These are phyloP conservation scores for Leishmania martiniquensis DNA, from an alignment of 208 protist species.

Conservation along the genomic window DNA sequence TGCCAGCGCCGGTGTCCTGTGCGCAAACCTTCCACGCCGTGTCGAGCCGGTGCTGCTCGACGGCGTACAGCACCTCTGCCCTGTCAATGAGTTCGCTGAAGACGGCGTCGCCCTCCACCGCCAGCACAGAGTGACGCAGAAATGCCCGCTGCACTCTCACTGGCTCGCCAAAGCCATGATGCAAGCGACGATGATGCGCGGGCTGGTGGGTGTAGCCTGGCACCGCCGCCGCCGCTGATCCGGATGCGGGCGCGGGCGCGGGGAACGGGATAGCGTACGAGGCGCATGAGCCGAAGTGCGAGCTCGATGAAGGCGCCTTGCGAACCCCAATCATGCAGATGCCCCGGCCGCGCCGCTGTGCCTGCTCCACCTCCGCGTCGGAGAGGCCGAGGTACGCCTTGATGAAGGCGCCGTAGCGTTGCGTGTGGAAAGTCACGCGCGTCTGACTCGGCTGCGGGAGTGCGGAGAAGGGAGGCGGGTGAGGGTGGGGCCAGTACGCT, in stretches of 20 bases:
- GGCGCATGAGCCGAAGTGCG: slow-evolving; percentile 3
- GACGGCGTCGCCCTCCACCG: slow-evolving; percentile 84
- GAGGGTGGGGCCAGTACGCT: slow-evolving; percentile 28
- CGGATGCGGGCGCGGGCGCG: neutral
- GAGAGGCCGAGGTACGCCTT: slow-evolving; percentile 68
- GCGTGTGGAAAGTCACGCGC: slow-evolving; percentile 53
- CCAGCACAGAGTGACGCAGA: slow-evolving; percentile 74
- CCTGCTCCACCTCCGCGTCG: slow-evolving; percentile 48
- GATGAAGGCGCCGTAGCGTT: slow-evolving; percentile 74
- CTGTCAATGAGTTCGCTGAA: slow-evolving; percentile 67
- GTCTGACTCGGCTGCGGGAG: slow-evolving; percentile 26
- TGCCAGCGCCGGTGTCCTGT: neutral
- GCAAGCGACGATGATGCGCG: neutral
- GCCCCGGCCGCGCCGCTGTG: slow-evolving; percentile 46
- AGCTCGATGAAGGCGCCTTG: slow-evolving; percentile 17
- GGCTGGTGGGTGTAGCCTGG: neutral
- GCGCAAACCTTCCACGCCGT: slow-evolving; percentile 3
- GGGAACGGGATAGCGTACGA: neutral
- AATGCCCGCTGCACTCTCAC: slow-evolving; percentile 50
- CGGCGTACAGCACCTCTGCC: slow-evolving; percentile 42
- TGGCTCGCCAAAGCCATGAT: slow-evolving; percentile 7
- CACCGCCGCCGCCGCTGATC: neutral
- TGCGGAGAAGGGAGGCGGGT: slow-evolving; percentile 18
- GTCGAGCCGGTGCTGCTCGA: slow-evolving; percentile 34
- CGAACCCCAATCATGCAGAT: slow-evolving; percentile 71